A percentile compares a stretch with the other conserved stretches of the same genome.
These are phyloP conservation scores for Aspergillus jensenii DNA, from an alignment of 2,329 filamentous ascomycete genomes.

Conservation along the genomic window DNA sequence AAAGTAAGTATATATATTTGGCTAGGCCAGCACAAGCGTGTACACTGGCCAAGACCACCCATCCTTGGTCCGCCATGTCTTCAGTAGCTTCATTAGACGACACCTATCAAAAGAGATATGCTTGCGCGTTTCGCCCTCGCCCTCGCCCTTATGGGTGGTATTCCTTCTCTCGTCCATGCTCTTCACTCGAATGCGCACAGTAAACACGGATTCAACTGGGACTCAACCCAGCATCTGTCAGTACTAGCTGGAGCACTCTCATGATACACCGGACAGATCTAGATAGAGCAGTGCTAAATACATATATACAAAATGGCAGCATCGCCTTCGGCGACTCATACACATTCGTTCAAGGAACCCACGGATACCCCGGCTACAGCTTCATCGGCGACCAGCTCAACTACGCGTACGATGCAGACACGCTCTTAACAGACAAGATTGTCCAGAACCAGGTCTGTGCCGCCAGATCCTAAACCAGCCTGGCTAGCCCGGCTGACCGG, in stretches of 20 bases:
- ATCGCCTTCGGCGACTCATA: constrained; percentile 35
- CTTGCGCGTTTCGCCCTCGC: neutral
- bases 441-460: constrained; percentile 47
- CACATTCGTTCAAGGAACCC: constrained; percentile 54
- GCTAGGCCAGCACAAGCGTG: neutral
- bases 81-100: neutral
- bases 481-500: too few relatives aligned
- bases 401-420: constrained; percentile 44
- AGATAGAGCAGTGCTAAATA: neutral
- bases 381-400: constrained; percentile 57
- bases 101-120: neutral
- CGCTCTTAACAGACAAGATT: constrained; percentile 50
- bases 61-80: neutral
- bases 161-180: constrained; percentile 5
- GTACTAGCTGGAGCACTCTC: neutral
- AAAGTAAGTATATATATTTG: neutral
- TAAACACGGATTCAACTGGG: constrained; percentile 14
- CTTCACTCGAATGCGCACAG: neutral
- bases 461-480: too few relatives aligned
- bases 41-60: neutral
- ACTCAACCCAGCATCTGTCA: constrained; percentile 18
- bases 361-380: constrained; percentile 52
- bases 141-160: constrained; percentile 3
- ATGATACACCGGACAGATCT: too few relatives aligned
- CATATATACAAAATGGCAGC: constrained; percentile 10